phyloP scores from a whole-genome alignment of 257 asterid genomes.

The Solanum virginianum region DNA sequence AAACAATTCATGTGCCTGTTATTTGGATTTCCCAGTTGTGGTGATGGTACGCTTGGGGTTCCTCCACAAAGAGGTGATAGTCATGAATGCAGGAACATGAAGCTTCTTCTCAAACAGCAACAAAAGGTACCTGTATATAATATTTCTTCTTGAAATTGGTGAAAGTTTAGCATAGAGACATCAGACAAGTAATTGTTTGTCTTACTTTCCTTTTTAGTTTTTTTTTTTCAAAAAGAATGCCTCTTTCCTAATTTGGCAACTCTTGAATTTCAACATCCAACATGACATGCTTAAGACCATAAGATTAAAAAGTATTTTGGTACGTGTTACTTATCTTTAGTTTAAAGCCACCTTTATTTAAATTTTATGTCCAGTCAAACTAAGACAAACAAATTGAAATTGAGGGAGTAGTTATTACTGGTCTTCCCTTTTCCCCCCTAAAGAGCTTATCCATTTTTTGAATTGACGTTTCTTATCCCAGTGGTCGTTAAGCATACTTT shows the following conservation, averaged over 20 bases:
- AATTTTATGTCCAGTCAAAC: too few relatives aligned
- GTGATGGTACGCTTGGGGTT: conserved; percentile 90
- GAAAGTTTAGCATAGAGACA: background rate
- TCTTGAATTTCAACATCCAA: background rate
- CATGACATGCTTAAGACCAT: too few relatives aligned
- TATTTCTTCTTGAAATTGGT: background rate
- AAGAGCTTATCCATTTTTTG: background rate
- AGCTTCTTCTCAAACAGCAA: conserved; percentile 87
- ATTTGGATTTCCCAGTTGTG: conserved; percentile 56
- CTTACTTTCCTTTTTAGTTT: background rate
- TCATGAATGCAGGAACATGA: conserved; percentile 98
- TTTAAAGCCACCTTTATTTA: too few relatives aligned
- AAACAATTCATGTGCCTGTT: background rate
- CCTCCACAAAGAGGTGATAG: conserved; percentile 87
- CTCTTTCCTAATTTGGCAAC: background rate
- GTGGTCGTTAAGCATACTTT: background rate
- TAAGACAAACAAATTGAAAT: too few relatives aligned
- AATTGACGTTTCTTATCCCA: background rate
- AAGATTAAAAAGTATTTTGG: too few relatives aligned
- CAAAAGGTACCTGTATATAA: conserved; percentile 53
- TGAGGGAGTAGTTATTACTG: background rate
- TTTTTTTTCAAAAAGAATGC: background rate
- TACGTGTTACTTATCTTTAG: too few relatives aligned
- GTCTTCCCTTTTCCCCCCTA: background rate
- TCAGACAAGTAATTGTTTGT: background rate